Percentiles rank a stretch among this genome's conserved stretches.
Evolutionary conservation across 352 stramenopile genomes (phyloP).

Genomic region (Saprolegnia diclina): DNA sequence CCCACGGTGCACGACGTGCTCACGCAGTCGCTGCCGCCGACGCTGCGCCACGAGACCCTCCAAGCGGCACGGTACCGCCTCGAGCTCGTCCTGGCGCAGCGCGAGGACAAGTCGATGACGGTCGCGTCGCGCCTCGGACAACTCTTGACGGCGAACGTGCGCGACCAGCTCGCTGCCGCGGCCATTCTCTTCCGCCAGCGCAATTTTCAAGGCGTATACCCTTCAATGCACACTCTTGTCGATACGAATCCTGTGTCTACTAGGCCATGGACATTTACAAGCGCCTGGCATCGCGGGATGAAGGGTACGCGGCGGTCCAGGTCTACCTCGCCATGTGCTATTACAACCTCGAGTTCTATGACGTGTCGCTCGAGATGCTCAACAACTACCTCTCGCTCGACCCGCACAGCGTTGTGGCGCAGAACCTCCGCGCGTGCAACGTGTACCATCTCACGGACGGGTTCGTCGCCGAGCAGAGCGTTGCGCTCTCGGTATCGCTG

Average conservation of each 20-base stretch:
- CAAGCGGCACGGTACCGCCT: constrained; percentile 19
- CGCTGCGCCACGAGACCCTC: not conserved
- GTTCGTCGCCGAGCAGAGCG: constrained; percentile 33
- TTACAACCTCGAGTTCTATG: constrained; percentile 64
- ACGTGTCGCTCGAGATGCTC: constrained; percentile 59
- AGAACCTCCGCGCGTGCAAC: constrained; percentile 63
- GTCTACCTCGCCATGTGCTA: constrained; percentile 76
- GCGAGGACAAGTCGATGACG: constrained; percentile 23
- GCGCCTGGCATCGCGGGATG: constrained; percentile 34
- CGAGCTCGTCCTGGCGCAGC: constrained; percentile 21
- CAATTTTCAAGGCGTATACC: constrained; percentile 42
- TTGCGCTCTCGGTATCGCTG: not conserved
- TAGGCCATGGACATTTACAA: constrained; percentile 72
- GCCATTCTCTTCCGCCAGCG: constrained; percentile 29
- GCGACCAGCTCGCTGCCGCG: constrained; percentile 24
- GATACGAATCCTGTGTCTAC: not conserved
- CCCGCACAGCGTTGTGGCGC: constrained; percentile 53
- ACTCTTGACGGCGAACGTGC: not conserved
- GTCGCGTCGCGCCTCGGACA: constrained; percentile 1
- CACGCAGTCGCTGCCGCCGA: not conserved
- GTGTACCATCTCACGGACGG: constrained; percentile 56
- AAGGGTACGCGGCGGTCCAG: constrained; percentile 38
- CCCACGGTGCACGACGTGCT: not conserved
- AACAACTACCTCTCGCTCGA: constrained; percentile 46
- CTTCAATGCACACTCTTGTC: not conserved